phyloP scores from a whole-genome alignment of 2,329 filamentous ascomycete species.

The Verticillium dahliae region DNA sequence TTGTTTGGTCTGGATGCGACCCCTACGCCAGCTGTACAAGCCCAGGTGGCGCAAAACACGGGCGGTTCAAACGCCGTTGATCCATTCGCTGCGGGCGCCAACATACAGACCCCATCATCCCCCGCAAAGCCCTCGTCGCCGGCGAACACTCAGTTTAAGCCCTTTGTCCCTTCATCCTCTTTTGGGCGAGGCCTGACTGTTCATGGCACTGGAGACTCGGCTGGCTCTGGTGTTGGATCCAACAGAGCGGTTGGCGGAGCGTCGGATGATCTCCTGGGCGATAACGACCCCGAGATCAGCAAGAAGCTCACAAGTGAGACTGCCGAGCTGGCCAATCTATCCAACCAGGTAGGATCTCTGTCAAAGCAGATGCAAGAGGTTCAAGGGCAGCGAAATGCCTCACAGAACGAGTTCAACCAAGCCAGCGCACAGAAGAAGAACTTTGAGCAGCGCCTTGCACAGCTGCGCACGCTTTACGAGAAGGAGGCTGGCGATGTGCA shows the following conservation, averaged over 20 bases:
- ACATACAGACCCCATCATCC: conserved; percentile 44
- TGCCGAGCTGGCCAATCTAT: conserved; percentile 88
- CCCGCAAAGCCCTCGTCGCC: conserved; percentile 42
- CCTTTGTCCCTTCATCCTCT: conserved; percentile 85
- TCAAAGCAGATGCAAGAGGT: conserved; percentile 93
- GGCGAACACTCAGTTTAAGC: conserved; percentile 62
- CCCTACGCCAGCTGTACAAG: conserved; percentile 45
- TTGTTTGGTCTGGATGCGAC: conserved; percentile 76
- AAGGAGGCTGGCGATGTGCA: conserved; percentile 87
- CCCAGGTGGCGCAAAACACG: conserved; percentile 60
- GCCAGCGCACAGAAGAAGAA: conserved; percentile 84
- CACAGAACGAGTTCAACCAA: conserved; percentile 77
- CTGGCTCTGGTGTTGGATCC: conserved; percentile 34
- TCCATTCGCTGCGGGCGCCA: conserved; percentile 51
- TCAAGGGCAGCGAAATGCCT: conserved; percentile 70
- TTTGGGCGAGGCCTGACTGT: conserved; percentile 80
- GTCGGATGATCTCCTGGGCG: conserved; percentile 82
- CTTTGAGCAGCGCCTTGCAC: conserved; percentile 81
- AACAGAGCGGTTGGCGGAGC: conserved; percentile 28
- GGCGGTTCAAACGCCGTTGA: conserved; percentile 64
- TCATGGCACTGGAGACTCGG: conserved; percentile 65
- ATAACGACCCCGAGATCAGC: conserved; percentile 81
- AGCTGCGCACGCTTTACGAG: conserved; percentile 84
- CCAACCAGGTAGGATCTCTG: conserved; percentile 86
- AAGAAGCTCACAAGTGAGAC: conserved; percentile 86